Evolutionary conservation across 2,329 filamentous ascomycete genomes (phyloP).

Genomic region (Calonectria crousiana): DNA sequence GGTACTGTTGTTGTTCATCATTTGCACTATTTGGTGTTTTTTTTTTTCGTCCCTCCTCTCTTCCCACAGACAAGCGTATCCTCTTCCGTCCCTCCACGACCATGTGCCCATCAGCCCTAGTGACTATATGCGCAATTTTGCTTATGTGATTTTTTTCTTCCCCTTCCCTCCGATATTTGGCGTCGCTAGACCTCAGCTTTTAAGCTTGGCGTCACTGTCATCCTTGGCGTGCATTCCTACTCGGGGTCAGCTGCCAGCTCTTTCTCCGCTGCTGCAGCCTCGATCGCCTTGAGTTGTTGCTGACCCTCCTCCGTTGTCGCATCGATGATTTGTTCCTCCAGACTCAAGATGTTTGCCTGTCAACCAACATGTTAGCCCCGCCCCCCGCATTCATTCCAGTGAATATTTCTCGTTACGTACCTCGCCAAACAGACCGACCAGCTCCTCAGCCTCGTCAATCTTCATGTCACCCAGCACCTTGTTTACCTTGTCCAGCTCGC

Average conservation of each 20-base stretch:
- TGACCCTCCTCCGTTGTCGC: conserved; percentile 90
- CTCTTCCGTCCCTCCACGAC: not conserved
- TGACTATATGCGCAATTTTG: not conserved
- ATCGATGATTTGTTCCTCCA: conserved; percentile 95
- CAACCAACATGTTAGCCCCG: conserved; percentile 36
- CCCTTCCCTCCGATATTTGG: not conserved
- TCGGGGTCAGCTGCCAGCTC: conserved; percentile 54
- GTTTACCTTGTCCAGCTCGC: conserved; percentile 76
- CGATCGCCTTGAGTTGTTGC: conserved; percentile 81
- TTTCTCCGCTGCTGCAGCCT: conserved; percentile 54
- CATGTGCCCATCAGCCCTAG: not conserved
- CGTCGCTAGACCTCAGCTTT: not conserved
- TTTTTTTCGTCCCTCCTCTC: not conserved
- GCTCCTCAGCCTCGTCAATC: conserved; percentile 86
- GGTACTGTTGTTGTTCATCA: not conserved
- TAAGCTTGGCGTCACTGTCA: not conserved
- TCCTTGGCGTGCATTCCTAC: conserved; percentile 39
- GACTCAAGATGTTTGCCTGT: conserved; percentile 85
- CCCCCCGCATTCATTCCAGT: not conserved
- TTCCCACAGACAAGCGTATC: not conserved
- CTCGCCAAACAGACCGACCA: conserved; percentile 84
- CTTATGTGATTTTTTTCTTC: conserved; percentile 1
- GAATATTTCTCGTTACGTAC: conserved; percentile 52
- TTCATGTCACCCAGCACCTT: conserved; percentile 84
- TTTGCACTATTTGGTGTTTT: not conserved